Base-by-base conservation (phyloP, 768 basidiomycete genomes). In the Mycena crocata region DNA sequence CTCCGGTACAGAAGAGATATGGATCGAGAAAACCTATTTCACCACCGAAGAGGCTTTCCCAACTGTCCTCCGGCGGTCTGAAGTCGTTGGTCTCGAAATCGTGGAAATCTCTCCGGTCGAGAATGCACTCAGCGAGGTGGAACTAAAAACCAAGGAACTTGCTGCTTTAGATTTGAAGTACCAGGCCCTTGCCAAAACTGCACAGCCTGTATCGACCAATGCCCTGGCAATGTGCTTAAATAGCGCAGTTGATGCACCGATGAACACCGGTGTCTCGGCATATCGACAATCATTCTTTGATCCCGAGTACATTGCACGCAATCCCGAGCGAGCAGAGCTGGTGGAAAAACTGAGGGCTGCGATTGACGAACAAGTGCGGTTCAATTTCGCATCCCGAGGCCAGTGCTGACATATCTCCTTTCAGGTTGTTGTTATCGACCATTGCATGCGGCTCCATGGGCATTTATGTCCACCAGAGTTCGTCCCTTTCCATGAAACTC, bases 11-110 rank as follows among this genome's bases (percentile, higher is more conserved):
- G 91, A 93, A 75, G 92, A 94, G 75, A 77, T 86, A 1, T 98
- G 95, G 95, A 79, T 91, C 0, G 96, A 98, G 76, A 98, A 97
- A 81, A 94, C 93, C 0, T 90, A 87, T 72, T 91, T 88, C 74
- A 93, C 90, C 4, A 95, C 94, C 0, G 94, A 96, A 77, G 93
- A 95, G 71, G 85, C 88, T 5, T 96, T 96, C 80, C 97, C 97
- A 0, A 96, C 95, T 0, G 93, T 98, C 3, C 86, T 98, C 39
- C 89, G 93, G 34, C 88, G 97, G 26, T 95, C 94, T 1, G 96
- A 98, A 74, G 88, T 98, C 45, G 82, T 94, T 32, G 88, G 86
- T 39, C 78, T 89, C 46, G 86, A 90, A 46, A 80, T 91, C 23
- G 82, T 88, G 55, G 93, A 96, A 75, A 89, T 97, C 49, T 94